Base-by-base conservation (phyloP, 768 basidiomycete genomes). In the Boletus sensibilis region DNA sequence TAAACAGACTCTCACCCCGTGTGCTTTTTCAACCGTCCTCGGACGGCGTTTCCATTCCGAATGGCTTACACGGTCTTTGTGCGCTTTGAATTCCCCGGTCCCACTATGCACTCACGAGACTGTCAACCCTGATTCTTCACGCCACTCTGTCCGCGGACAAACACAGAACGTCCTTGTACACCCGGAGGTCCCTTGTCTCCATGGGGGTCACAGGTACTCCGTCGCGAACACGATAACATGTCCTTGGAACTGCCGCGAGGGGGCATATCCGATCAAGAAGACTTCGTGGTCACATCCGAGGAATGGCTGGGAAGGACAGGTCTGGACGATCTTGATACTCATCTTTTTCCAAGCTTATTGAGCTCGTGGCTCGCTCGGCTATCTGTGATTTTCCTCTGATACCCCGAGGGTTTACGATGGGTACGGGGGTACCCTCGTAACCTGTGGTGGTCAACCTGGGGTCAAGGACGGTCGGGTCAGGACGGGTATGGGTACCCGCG, bases 71-170 rank as follows among this genome's bases (percentile, higher is more conserved):
- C 44, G 33, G 44, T 16, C 5, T 2, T 37, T 44, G 5, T 44
- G 35, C n/a, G 35, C 45, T 48, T 29, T 39, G 4, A 25, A 34
- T 45, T 38, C 31, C 21, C 41, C 27, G 34, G n/a, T 3, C 40
- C 21, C 25, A 41, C 18, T n/a, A 23, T 29, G 9, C 21, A 39
- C 20, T 20, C 53, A 44, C 40, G 47, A n/a, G 16, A 42, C 35
- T 31, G 43, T 46, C 39, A 29, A 52, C 34, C 35, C 14, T 34
- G 42, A 50, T 38, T 34, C 27, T 43, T 27, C 25, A 25, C n/a
- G 25, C 8, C 40, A 20, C 27, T 33, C 31, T 34, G 20, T 59
- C 65, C 65, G 65, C 62, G 65, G 65, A 64, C 53, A 25, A 58
- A 49, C 42, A 12, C 25, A 25, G 21, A 7, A 31, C 25, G 33